Evolutionary conservation across 2,329 filamentous ascomycete species (phyloP).

Genomic region (Periconia sp.): DNA sequence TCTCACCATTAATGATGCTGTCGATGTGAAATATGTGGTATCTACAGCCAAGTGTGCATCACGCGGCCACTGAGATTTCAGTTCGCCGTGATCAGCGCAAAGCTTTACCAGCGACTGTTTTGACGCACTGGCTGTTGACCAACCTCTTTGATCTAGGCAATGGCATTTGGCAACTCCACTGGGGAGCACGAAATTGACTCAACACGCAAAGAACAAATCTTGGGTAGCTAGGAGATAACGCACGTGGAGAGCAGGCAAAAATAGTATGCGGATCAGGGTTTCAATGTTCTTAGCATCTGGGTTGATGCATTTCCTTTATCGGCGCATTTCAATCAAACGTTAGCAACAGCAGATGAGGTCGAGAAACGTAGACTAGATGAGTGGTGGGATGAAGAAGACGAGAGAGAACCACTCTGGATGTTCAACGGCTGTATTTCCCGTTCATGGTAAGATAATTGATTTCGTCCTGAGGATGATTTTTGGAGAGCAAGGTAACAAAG

Average conservation of each 20-base stretch:
- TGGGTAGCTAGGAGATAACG: too few relatives aligned
- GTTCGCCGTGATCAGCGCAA: constrained; percentile 56
- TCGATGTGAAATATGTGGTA: constrained; percentile 56
- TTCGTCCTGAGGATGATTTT: too few relatives aligned
- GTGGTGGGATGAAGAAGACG: too few relatives aligned
- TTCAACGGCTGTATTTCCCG: too few relatives aligned
- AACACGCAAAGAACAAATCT: too few relatives aligned
- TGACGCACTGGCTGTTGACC: constrained; percentile 56
- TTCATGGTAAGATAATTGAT: too few relatives aligned
- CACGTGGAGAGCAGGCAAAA: constrained; percentile 53
- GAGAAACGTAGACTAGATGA: too few relatives aligned
- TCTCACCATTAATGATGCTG: constrained; percentile 55
- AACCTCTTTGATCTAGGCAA: constrained; percentile 61
- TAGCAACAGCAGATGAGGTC: constrained; percentile 40
- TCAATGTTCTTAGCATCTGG: constrained; percentile 54
- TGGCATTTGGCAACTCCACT: constrained; percentile 58
- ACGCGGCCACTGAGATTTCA: constrained; percentile 57
- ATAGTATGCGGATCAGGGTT: constrained; percentile 56
- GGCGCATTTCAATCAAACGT: constrained; percentile 40
- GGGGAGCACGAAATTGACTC: too few relatives aligned
- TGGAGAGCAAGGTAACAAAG: too few relatives aligned
- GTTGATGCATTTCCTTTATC: constrained; percentile 51
- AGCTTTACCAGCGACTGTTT: constrained; percentile 48
- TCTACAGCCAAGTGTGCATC: constrained; percentile 59
- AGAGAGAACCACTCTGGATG: too few relatives aligned